Conservation (phyloP, 441 rosid genomes). For the Kokia cookei region DNA sequence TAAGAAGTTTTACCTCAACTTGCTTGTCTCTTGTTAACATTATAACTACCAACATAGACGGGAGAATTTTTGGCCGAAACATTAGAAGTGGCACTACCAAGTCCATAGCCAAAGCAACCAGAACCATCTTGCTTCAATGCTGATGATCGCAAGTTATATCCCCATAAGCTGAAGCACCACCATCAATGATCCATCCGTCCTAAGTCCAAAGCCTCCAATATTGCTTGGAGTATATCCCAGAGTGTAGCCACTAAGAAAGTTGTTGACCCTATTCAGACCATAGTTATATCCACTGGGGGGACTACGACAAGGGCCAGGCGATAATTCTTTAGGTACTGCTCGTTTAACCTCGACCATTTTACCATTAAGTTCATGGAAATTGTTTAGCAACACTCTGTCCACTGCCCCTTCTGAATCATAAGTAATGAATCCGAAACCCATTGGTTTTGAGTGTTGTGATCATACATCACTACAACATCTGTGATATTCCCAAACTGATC, state of each 20-base stretch:
- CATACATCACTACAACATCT: too few species aligned
- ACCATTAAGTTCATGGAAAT: too few species aligned
- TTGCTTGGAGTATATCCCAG: constrained; percentile 20
- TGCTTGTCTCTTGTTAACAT: constrained; percentile 81
- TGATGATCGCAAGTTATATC: constrained; percentile 65
- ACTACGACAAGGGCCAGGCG: constrained; percentile 77
- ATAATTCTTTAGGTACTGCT: constrained; percentile 91
- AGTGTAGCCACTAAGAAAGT: too few species aligned
- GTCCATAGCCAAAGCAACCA: constrained; percentile 61
- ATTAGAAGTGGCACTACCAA: constrained; percentile 15
- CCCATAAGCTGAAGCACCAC: constrained; percentile 60
- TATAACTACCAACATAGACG: constrained; percentile 79
- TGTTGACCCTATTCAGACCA: constrained; percentile 23
- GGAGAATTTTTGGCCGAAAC: constrained; percentile 70
- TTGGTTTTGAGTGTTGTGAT: too few species aligned
- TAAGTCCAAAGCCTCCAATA: constrained; percentile 75
- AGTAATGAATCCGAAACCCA: too few species aligned
- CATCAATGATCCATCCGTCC: constrained; percentile 62
- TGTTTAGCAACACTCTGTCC: too few species aligned
- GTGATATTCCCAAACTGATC: constrained; percentile 16
- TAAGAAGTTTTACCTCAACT: constrained; percentile 66
- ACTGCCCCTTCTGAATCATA: too few species aligned
- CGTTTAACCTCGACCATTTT: too few species aligned
- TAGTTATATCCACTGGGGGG: constrained; percentile 78
- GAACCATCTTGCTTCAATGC: constrained; percentile 57